Base-by-base conservation (phyloP, 129 eudicot species). In the Flaveria robusta region DNA sequence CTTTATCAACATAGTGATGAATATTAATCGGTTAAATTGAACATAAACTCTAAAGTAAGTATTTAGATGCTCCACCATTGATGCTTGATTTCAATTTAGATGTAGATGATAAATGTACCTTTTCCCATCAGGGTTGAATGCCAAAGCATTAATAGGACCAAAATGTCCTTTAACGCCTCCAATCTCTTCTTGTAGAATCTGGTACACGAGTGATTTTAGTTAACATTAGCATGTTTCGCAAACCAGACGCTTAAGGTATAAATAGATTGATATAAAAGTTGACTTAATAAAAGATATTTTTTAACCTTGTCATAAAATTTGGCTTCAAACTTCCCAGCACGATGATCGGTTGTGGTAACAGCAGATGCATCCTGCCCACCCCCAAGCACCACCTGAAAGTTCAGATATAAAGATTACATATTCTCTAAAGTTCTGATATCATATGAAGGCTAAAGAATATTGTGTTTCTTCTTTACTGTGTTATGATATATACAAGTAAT, bases 321-420 rank as follows among this genome's bases (percentile, higher is more conserved):
- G 73, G 99, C 99, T 60, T 94, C 98, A 78, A 94, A 94, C 81
- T 94, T 94, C 29, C 99, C 99, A 63, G 99, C 97, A 82, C 97
- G 96, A 71, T 91, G 99, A 87, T 94, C 97, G 23, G 99, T 91
- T 41, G 93, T 94, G 49, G 99, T 91, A 20, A 94, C 99, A 76
- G 88, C 75, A 45, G 91, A 84, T 76, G 99, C 99, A 72, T 94
- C 99, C 75, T 94, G 99, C 55, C 99, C 99, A 79, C 99, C 97
- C 72, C 99, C 99, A 67, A 94, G 96, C 70, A 94, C 99, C 78
- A 94, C 93, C 99, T 94, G 77, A 29, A 66, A 43, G 54, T 74
- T 54, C 43, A 67, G 26, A 76, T 72, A 31, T 37, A 24, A 37
- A 9, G 10, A 5, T 31, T 75, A 15, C 7, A 11, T 58, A 20